Evolutionary conservation across 495 filamentous ascomycete genomes (phyloP), one percentile per base, ranked within the genome.

Genomic region (Cladorrhinum samala): DNA sequence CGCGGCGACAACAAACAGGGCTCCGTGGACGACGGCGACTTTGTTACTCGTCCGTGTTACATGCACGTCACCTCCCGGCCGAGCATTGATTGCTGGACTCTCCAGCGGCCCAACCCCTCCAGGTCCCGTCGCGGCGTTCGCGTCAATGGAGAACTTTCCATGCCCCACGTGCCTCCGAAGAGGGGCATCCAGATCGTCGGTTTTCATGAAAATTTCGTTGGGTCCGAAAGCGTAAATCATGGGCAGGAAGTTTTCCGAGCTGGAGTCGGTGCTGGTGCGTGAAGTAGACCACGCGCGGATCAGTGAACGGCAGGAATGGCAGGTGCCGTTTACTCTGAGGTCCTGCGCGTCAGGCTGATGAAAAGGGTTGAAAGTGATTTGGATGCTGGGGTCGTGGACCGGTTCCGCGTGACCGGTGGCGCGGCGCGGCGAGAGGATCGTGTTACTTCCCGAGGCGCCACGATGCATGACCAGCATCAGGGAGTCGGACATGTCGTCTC

Each of bases 201-300:
- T 70, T 18, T 18, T 23, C 8, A 79, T 53, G 25, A 47, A 14
- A 2, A 11, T 30, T 24, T 56, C 52, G 23, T 57, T 56, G 24
- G 67, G 57, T 9, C 83, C 83, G 11, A 76, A 60, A n/a, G 77
- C 83, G 58, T 77, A 85, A 46, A 83, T 77, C 67, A 83, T 78
- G 11, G 68, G 57, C 6, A 33, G 27, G 11, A 11, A 6, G 11
- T 33, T 33, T 5, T 33, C 27, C n/a, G n/a, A n/a, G n/a, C n/a
- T n/a, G n/a, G n/a, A n/a, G n/a, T n/a, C n/a, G n/a, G n/a, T n/a
- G 11, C 27, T 33, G 27, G 6, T 33, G 6, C 27, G 6, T 33
- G n/a, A n/a, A n/a, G 27, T 33, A 33, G 27, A 5, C 27, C 27
- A 33, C 11, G 27, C 27, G 27, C 27, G 5, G 27, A 33, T 5